phyloP scores from a whole-genome alignment of 371 early-diverging fungal species.

The Catenaria anguillulae region DNA sequence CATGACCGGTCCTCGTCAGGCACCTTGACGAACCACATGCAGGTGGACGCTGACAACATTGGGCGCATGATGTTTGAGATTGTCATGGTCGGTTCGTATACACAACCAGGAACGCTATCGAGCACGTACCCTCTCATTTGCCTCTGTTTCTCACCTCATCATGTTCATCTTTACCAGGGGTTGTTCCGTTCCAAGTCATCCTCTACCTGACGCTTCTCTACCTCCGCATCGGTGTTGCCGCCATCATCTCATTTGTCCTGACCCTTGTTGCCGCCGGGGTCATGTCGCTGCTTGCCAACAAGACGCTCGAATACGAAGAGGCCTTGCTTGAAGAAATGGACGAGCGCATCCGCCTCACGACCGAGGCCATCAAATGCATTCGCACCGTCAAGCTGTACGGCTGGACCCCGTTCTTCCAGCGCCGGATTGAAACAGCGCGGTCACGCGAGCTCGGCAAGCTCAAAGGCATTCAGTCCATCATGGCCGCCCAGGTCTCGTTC shows the following conservation, averaged over 20 bases:
- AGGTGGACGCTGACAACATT: neutral
- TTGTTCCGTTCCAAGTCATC: too few species aligned
- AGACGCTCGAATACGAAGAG: constrained; percentile 43
- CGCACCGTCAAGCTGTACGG: constrained; percentile 79
- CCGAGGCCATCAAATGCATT: constrained; percentile 64
- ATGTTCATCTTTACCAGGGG: too few species aligned
- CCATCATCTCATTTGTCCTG: neutral
- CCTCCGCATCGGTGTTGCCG: neutral
- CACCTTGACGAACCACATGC: neutral
- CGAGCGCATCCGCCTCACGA: constrained; percentile 30
- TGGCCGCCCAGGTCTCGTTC: constrained; percentile 40
- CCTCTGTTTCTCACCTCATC: too few species aligned
- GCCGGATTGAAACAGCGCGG: neutral
- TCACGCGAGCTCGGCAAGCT: neutral
- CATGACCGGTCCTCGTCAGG: neutral
- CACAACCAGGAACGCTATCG: too few species aligned
- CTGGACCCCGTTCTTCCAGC: neutral
- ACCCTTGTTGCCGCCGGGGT: too few species aligned
- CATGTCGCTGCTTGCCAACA: neutral
- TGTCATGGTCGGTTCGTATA: neutral
- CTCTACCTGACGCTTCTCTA: neutral
- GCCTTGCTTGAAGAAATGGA: constrained; percentile 54
- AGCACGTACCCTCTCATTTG: too few species aligned
- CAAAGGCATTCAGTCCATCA: constrained; percentile 16
- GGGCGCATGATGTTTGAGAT: neutral